Conservation (phyloP, 768 basidiomycete species). For the Boletus patriciae region DNA sequence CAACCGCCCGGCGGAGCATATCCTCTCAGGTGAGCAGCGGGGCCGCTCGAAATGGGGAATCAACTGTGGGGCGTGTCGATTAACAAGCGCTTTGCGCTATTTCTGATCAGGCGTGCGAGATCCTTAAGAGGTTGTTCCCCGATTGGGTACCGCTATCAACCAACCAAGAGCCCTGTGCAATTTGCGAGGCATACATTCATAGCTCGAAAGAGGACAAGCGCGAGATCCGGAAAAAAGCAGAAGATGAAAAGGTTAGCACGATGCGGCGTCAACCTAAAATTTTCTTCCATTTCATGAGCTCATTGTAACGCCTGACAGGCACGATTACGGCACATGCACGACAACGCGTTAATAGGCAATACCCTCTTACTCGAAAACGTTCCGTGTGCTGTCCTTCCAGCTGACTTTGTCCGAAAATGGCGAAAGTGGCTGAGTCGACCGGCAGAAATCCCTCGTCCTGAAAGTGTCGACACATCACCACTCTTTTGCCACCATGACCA, state of each 20-base stretch:
- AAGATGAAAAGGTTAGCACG: slow-evolving; percentile 69
- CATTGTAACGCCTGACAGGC: slow-evolving; percentile 43
- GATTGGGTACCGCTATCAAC: slow-evolving; percentile 59
- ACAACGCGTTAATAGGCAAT: slow-evolving; percentile 49
- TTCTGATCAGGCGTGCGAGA: slow-evolving; percentile 49
- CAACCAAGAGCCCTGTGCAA: slow-evolving; percentile 52
- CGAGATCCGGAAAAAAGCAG: slow-evolving; percentile 62
- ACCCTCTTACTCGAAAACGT: slow-evolving; percentile 47
- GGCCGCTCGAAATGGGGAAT: slow-evolving; percentile 9
- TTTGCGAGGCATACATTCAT: slow-evolving; percentile 60
- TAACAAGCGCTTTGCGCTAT: slow-evolving; percentile 12
- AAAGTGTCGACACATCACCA: slow-evolving; percentile 55
- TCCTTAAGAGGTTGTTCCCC: slow-evolving; percentile 62
- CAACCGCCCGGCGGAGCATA: slow-evolving; percentile 58
- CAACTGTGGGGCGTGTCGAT: slow-evolving; percentile 14
- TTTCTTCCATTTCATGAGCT: slow-evolving; percentile 18
- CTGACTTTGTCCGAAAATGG: slow-evolving; percentile 67
- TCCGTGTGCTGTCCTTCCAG: slow-evolving; percentile 58
- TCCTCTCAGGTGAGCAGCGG: slow-evolving; percentile 50
- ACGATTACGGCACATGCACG: slow-evolving; percentile 61
- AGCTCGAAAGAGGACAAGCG: slow-evolving; percentile 61
- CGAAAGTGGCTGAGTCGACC: slow-evolving; percentile 65
- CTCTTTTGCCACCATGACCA: slow-evolving; percentile 69
- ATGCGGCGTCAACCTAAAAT: background rate
- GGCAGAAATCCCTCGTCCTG: slow-evolving; percentile 54